Evolutionary conservation across 441 rosid genomes (phyloP).

Genomic region (Syzygium syzygioides): DNA sequence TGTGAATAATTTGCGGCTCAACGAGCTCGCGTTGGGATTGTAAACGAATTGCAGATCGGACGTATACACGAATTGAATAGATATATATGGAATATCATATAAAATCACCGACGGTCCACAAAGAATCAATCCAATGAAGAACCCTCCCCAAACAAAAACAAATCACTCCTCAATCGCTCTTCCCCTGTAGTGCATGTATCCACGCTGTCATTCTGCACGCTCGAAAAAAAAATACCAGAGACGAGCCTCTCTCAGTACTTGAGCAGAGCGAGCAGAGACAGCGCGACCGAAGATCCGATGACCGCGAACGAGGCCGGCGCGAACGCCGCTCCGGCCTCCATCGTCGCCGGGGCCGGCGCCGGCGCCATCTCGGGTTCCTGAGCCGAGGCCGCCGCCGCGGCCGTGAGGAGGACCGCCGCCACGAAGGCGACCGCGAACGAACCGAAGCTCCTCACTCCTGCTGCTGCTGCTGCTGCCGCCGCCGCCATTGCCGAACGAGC

Average conservation of each 20-base stretch:
- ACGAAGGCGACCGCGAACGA: conserved; percentile 5
- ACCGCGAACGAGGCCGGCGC: conserved; percentile 7
- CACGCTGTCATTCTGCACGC: background rate
- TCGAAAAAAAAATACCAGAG: background rate
- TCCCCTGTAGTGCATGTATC: background rate
- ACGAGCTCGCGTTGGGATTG: background rate
- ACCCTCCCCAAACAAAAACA: background rate
- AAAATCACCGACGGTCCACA: background rate
- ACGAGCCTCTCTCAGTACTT: conserved; percentile 1
- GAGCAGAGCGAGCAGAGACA: conserved; percentile 17
- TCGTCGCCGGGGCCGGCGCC: conserved; percentile 11
- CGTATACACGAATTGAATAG: background rate
- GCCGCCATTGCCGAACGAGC: conserved; percentile 19
- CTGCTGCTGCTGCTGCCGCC: conserved; percentile 9
- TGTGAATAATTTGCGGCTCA: rapidly evolving
- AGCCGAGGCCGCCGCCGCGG: conserved; percentile 13
- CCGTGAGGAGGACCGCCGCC: conserved; percentile 11
- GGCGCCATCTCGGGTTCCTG: conserved; percentile 15
- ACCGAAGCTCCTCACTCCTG: conserved; percentile 9
- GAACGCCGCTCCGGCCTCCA: conserved; percentile 17
- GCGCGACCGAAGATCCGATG: conserved; percentile 14
- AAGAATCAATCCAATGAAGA: background rate
- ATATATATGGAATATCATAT: background rate
- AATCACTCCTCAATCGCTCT: background rate
- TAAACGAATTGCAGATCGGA: background rate